Conservation (phyloP, 1,139 yeast genomes). For the Pichia sp. region DNA sequence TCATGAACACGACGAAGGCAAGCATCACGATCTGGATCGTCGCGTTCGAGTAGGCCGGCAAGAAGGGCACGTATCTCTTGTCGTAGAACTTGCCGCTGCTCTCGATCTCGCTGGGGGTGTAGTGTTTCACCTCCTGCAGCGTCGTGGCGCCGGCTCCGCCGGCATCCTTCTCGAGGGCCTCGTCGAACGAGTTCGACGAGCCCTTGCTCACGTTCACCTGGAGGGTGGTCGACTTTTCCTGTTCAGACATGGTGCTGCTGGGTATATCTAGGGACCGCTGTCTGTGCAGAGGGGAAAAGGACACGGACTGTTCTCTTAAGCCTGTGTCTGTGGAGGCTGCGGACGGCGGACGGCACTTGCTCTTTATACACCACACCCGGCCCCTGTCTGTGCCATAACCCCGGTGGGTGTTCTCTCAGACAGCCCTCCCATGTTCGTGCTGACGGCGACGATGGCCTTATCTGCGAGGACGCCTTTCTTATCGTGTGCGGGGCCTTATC, state of each 20-base stretch:
- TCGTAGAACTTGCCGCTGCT: constrained; percentile 8
- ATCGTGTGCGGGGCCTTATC: too few relatives aligned
- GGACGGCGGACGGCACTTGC: too few relatives aligned
- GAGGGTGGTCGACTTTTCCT: background rate
- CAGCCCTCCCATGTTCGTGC: too few relatives aligned
- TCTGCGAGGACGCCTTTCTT: too few relatives aligned
- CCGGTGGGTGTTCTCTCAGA: too few relatives aligned
- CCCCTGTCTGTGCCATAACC: too few relatives aligned
- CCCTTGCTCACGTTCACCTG: background rate
- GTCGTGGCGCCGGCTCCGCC: background rate
- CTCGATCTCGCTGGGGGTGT: constrained; percentile 10
- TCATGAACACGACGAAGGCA: constrained; percentile 49
- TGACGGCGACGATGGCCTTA: too few relatives aligned
- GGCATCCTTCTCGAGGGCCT: background rate
- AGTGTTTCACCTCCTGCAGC: constrained; percentile 1
- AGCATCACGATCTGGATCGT: constrained; percentile 45
- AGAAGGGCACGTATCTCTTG: constrained; percentile 11
- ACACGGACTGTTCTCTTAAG: too few relatives aligned
- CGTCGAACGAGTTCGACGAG: background rate
- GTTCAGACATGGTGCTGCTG: background rate
- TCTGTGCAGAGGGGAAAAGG: too few relatives aligned
- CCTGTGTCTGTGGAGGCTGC: too few relatives aligned
- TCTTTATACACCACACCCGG: too few relatives aligned
- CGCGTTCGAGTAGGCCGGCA: constrained; percentile 43
- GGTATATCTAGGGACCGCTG: too few relatives aligned